Percentiles rank a stretch among this genome's conserved stretches.
Conservation (phyloP, 139 green algal genomes). For the Picochlorum sp. region DNA sequence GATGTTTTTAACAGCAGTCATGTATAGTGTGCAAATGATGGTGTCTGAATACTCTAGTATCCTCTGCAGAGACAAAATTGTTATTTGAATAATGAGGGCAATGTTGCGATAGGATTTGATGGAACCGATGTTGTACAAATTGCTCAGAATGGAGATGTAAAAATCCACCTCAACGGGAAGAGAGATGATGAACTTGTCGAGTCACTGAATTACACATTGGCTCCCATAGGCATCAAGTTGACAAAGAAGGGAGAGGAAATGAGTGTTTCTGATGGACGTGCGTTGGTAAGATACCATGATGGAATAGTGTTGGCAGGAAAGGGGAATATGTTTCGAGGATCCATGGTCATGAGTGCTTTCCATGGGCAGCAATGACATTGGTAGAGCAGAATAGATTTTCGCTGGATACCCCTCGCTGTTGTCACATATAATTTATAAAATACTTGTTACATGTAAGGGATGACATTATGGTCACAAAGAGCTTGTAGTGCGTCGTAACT, state of each 20-base stretch:
- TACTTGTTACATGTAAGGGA: no score
- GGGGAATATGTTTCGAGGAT: slow-evolving; percentile 5
- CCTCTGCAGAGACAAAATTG: neutral
- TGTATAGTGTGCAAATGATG: neutral
- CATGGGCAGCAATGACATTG: neutral
- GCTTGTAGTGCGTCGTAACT: no score
- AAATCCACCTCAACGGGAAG: slow-evolving; percentile 1
- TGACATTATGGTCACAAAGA: no score
- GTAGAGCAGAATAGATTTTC: neutral
- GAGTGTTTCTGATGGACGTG: slow-evolving; percentile 10
- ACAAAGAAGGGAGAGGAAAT: neutral
- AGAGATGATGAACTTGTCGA: neutral
- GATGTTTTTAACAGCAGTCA: no score
- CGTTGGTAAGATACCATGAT: slow-evolving; percentile 5
- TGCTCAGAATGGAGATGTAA: slow-evolving; percentile 5
- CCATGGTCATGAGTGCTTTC: neutral
- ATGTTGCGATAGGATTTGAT: slow-evolving; percentile 3
- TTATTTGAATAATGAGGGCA: neutral
- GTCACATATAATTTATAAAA: no score
- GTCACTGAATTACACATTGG: slow-evolving; percentile 5
- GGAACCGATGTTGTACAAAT: slow-evolving; percentile 3
- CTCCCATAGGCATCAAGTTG: slow-evolving; percentile 3
- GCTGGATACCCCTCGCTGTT: no score
- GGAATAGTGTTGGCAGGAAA: slow-evolving; percentile 8
- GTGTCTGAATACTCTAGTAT: neutral